Percentiles rank a stretch among this genome's conserved stretches.
These are phyloP conservation scores for Gynostemma pentaphyllum DNA, from an alignment of 306 rosid genomes.

Conservation along the genomic window DNA sequence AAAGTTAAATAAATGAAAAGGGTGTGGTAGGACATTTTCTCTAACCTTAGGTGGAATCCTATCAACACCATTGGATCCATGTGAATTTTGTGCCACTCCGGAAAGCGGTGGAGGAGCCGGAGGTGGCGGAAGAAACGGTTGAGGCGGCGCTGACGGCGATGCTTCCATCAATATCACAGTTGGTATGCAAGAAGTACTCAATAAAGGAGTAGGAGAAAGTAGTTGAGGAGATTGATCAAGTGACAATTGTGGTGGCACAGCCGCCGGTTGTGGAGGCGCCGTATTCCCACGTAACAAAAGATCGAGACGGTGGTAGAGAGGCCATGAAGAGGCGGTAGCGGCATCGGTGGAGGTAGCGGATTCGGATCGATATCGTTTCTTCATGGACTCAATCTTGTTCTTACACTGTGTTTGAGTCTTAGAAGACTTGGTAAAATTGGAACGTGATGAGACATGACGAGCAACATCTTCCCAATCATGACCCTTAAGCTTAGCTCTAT, in stretches of 20 bases:
- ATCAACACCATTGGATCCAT: constrained; percentile 67
- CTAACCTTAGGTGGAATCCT: constrained; percentile 51
- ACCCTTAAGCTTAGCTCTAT: constrained; percentile 88
- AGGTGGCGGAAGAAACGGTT: constrained; percentile 11
- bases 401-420: constrained; percentile 96
- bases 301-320: constrained; percentile 67
- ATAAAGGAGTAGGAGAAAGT: neutral
- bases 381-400: constrained; percentile 99
- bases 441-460: constrained; percentile 50
- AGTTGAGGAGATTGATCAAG: neutral
- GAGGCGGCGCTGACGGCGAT: constrained; percentile 19
- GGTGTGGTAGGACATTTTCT: neutral
- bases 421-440: constrained; percentile 42
- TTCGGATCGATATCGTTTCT: constrained; percentile 77
- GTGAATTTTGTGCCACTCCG: constrained; percentile 47
- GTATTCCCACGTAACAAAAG: constrained; percentile 54
- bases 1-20: neutral
- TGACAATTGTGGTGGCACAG: neutral
- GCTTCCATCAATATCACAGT: constrained; percentile 44
- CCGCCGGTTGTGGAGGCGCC: neutral
- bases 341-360: constrained; percentile 30
- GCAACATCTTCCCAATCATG: constrained; percentile 98
- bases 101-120: constrained; percentile 25
- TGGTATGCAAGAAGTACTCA: constrained; percentile 14
- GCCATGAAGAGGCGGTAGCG: constrained; percentile 49